Base-by-base conservation (phyloP, 371 early-diverging fungal species). In the Furculomyces boomerangus region DNA sequence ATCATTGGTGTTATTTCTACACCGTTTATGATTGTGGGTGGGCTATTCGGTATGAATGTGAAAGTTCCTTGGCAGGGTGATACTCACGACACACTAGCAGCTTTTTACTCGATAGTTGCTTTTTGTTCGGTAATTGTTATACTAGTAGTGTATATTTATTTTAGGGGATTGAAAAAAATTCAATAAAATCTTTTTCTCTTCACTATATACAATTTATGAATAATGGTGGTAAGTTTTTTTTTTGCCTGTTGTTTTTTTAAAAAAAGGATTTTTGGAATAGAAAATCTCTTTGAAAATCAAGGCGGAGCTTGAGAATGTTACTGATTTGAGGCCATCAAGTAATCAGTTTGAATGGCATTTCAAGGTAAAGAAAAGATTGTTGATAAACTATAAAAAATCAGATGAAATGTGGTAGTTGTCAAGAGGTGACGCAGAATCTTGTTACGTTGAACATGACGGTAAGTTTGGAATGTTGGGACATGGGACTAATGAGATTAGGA, bases 41-140 rank as follows among this genome's bases (percentile, higher is more conserved):
- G 93, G 52, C 59, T 88, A 22, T 90, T 79, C 79, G 92, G 92
- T 13, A 90, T 90, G 90, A 95, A 95, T 65, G 94, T 94, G 0
- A 61, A 73, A 7, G 88, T 88, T 0, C 88, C 88, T 0, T 83
- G 88, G 2, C 71, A 74, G 55, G 55, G 57, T 14, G 49, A 51
- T 25, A 22, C 55, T 41, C 52, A 50, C n/a, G 50, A 54, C 8
- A 18, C 5, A 30, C 24, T 51, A 20, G 52, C 26, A 2, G 5
- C 2, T 8, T 51, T 51, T 24, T 51, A 30, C 26, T 29, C 32
- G 3, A 51, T 51, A 3, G 32, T 51, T 35, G 52, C 30, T 13
- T 2, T 51, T 24, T 51, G 52, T 51, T 3, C 31, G 3, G 30
- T n/a, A 2, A 7, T 51, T 22, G 35, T 51, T 20, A 8, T 51